Evolutionary conservation across 2,329 filamentous ascomycete genomes (phyloP), one percentile per base, ranked within the genome.

Genomic region (Sclerotiophoma versabilis): DNA sequence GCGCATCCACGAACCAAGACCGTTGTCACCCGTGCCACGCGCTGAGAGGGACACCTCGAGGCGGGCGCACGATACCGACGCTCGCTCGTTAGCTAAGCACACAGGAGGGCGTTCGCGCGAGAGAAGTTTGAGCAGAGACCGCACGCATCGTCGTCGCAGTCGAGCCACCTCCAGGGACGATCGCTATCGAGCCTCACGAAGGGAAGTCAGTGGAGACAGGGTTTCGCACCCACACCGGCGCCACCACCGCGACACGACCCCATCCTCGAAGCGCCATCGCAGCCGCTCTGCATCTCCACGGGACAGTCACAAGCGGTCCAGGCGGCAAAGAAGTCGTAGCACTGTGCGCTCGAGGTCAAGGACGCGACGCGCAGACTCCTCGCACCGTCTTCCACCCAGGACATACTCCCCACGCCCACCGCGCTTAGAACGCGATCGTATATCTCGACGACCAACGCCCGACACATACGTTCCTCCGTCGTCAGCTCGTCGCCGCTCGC

Each of bases 401-500:
- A 59, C 68, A 37, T 66, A 61, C 49, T 75, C 74, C 33, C 72
- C 73, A 57, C 68, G 65, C 9, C 57, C 63, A 19, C 49, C 54
- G 33, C 71, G 69, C 54, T 58, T 65, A 42, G 68, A 75, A 41
- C 67, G 65, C 58, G 71, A 75, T 46, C 66, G 69, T 59, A 56
- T 63, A 12, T 54, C 68, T 50, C 68, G 70, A 51, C 66, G 73
- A 45, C 65, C 63, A 20, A 74, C 76, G 15, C 73, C 75, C 46
- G 71, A 74, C 54, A 63, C 68, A 22, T 75, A 76, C 61, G 64
- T 75, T 23, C 69, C 69, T 27, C 42, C 59, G 0, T 52, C 62
- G 7, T 49, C 70, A 11, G 60, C 65, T 49, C 76, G 74, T 33
- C 75, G 72, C 39, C 76, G 75, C 50, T 80, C 77, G 29, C 74